Conservation (phyloP, 352 stramenopile species). For the Pythium diclinum region DNA sequence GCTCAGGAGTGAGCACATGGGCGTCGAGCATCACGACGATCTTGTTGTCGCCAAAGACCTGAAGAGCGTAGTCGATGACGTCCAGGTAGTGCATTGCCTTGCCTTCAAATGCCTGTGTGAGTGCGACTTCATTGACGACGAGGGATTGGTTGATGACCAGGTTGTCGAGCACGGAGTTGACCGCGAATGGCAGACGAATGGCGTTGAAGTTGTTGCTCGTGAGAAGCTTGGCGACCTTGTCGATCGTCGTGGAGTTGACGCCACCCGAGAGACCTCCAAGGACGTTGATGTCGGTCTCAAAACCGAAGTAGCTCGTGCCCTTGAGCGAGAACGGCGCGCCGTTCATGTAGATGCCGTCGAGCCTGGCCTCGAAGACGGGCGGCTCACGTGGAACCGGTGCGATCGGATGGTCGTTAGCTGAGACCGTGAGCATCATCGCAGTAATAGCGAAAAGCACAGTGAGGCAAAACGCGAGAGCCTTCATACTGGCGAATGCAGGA, state of each 20-base stretch:
- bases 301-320: conserved; percentile 56
- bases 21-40: conserved; percentile 50
- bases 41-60: conserved; percentile 27
- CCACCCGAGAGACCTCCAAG: conserved; percentile 63
- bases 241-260: conserved; percentile 42
- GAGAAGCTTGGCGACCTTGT: conserved; percentile 36
- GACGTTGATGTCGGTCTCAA: conserved; percentile 62
- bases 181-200: conserved; percentile 46
- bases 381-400: too few species aligned
- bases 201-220: conserved; percentile 46
- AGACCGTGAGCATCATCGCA: too few species aligned
- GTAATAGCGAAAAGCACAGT: too few species aligned
- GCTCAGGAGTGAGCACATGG: conserved; percentile 43
- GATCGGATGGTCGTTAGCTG: too few species aligned
- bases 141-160: conserved; percentile 32
- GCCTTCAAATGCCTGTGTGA: conserved; percentile 25
- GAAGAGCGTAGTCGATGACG: conserved; percentile 48
- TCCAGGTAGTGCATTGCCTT: conserved; percentile 44
- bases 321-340: conserved; percentile 44
- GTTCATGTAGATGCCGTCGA: conserved; percentile 37
- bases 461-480: too few species aligned
- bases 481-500: too few species aligned
- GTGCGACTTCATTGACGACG: conserved; percentile 35
- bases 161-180: conserved; percentile 43
- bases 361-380: conserved; percentile 27